Evolutionary conservation across 805 yeast species (phyloP).

Genomic region (Saturnispora serradocipensis): DNA sequence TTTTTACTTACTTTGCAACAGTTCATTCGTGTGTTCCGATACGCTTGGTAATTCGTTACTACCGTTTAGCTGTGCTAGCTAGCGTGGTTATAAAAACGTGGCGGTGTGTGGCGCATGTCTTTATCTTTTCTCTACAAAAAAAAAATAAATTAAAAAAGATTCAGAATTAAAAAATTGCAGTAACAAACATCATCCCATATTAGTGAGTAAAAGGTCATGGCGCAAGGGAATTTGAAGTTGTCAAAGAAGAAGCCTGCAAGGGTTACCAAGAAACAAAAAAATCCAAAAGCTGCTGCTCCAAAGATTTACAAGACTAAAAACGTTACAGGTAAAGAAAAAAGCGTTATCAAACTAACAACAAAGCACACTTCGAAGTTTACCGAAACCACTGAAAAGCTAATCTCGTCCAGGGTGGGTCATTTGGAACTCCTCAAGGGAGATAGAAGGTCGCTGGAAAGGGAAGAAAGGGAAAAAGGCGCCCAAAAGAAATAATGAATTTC

Average conservation of each 20-base stretch:
- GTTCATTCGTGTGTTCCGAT: too few relatives aligned
- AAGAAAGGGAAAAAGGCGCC: conserved; percentile 17
- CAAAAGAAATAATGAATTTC: background rate
- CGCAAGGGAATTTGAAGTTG: conserved; percentile 63
- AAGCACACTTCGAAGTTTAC: conserved; percentile 30
- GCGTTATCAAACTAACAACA: conserved; percentile 46
- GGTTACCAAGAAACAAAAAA: conserved; percentile 55
- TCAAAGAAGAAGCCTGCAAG: conserved; percentile 38
- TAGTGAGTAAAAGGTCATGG: conserved; percentile 35
- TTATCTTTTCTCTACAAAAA: background rate
- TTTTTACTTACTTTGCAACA: too few relatives aligned
- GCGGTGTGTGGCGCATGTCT: background rate
- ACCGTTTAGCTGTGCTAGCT: background rate
- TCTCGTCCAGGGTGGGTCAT: conserved; percentile 89
- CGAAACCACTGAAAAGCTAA: conserved; percentile 62
- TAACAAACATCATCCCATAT: background rate
- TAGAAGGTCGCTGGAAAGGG: conserved; percentile 70
- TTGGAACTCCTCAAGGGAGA: conserved; percentile 86
- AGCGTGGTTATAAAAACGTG: background rate
- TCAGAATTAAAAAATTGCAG: background rate
- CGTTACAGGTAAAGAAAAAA: conserved; percentile 35
- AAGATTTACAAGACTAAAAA: conserved; percentile 61
- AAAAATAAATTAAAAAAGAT: background rate
- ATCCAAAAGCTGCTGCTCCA: conserved; percentile 68
- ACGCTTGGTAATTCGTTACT: too few relatives aligned